phyloP scores from a whole-genome alignment of 108 stramenopile species.

The Bacterosira constricta region DNA sequence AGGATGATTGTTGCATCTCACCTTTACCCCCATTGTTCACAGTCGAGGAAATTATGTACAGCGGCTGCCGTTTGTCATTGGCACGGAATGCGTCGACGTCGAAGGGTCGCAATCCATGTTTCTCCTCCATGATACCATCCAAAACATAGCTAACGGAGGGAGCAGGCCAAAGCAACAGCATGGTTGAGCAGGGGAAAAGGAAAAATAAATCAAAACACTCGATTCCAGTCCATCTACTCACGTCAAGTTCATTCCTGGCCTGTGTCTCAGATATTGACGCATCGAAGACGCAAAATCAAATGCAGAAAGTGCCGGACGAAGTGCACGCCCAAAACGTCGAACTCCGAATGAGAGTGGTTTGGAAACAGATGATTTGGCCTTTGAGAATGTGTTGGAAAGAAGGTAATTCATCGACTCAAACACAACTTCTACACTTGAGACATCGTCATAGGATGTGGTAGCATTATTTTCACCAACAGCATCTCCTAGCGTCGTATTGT shows the following conservation, averaged over 20 bases:
- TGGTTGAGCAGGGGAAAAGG: background rate
- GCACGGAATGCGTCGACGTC: constrained; percentile 48
- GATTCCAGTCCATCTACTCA: background rate
- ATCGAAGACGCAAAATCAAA: constrained; percentile 40
- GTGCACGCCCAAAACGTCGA: constrained; percentile 10
- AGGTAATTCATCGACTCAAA: constrained; percentile 30
- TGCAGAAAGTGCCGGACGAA: constrained; percentile 32
- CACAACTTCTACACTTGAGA: constrained; percentile 37
- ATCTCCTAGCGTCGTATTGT: constrained; percentile 12
- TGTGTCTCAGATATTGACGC: constrained; percentile 43
- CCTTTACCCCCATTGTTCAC: constrained; percentile 39
- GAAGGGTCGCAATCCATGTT: constrained; percentile 50
- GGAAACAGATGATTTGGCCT: constrained; percentile 18
- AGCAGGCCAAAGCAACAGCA: background rate
- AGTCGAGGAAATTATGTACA: constrained; percentile 46
- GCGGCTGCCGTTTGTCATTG: constrained; percentile 46
- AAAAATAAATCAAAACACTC: no score
- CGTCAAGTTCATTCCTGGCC: constrained; percentile 57
- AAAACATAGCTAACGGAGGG: constrained; percentile 28
- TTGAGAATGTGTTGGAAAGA: constrained; percentile 12
- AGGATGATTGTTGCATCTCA: constrained; percentile 40
- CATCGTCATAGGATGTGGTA: constrained; percentile 21
- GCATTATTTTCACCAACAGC: constrained; percentile 2
- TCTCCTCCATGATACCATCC: constrained; percentile 48
- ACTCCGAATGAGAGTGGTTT: constrained; percentile 30